phyloP scores from a whole-genome alignment of 1,284 basidiomycete species.

The Phylloboletellus chloephorus region DNA sequence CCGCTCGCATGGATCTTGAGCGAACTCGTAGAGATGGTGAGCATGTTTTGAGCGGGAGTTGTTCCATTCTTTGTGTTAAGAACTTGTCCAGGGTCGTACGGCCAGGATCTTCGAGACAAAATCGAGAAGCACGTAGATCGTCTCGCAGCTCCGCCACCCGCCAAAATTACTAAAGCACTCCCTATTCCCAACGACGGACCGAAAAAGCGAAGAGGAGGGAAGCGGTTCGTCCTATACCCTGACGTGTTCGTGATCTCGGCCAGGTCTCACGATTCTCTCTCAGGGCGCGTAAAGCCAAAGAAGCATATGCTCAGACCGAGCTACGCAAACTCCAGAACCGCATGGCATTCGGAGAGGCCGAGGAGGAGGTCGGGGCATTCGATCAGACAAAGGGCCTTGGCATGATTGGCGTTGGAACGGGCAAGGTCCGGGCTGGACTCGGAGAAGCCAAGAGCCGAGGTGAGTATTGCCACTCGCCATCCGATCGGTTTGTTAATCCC shows the following conservation, averaged over 20 bases:
- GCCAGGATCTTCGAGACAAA: slow-evolving; percentile 75
- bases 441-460: slow-evolving; percentile 88
- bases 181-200: slow-evolving; percentile 96
- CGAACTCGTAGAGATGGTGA: slow-evolving; percentile 71
- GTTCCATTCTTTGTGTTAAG: slow-evolving; percentile 3
- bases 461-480: slow-evolving; percentile 33
- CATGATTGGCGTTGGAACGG: slow-evolving; percentile 86
- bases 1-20: slow-evolving; percentile 90
- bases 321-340: slow-evolving; percentile 95
- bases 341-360: slow-evolving; percentile 92
- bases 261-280: slow-evolving; percentile 2
- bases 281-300: slow-evolving; percentile 94
- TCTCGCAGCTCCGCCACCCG: slow-evolving; percentile 89
- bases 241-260: neutral
- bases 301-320: slow-evolving; percentile 95
- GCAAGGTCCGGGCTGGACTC: slow-evolving; percentile 81
- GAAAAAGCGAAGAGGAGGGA: slow-evolving; percentile 93
- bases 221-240: slow-evolving; percentile 52
- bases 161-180: slow-evolving; percentile 90
- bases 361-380: slow-evolving; percentile 93
- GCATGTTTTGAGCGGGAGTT: slow-evolving; percentile 14
- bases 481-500: slow-evolving; percentile 4
- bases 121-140: slow-evolving; percentile 90
- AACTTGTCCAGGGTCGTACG: slow-evolving; percentile 62
- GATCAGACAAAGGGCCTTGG: slow-evolving; percentile 96